Percentiles rank a stretch among this genome's conserved stretches.
Evolutionary conservation across 1,139 yeast species (phyloP).

Genomic region (Blastobotrys niveus): DNA sequence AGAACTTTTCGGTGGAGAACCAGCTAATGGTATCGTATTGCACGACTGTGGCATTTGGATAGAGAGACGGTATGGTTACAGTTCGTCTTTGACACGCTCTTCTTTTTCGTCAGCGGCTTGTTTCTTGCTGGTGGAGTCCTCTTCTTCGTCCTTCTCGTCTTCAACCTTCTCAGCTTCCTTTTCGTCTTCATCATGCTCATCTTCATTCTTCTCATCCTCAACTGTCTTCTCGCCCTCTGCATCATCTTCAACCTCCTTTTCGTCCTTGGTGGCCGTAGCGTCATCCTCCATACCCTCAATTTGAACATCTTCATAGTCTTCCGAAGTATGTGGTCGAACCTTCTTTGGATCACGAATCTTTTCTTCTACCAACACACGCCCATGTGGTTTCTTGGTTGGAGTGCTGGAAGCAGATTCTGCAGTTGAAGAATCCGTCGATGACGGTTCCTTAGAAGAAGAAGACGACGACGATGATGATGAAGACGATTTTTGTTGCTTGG

Average conservation of each 20-base stretch:
- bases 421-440: background rate
- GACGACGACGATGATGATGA: background rate
- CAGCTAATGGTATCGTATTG: conserved; percentile 36
- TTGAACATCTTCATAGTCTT: background rate
- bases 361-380: conserved; percentile 13
- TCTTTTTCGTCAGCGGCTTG: too few species aligned
- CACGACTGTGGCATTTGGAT: conserved; percentile 39
- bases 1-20: conserved; percentile 34
- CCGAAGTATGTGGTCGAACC: conserved; percentile 1
- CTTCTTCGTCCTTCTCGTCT: background rate
- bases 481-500: too few species aligned
- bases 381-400: conserved; percentile 11
- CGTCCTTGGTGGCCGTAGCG: background rate
- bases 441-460: background rate
- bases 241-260: conserved; percentile 12
- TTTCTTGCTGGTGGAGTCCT: too few species aligned
- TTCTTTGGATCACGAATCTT: conserved; percentile 10
- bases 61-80: conserved; percentile 8
- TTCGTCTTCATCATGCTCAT: background rate
- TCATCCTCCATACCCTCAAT: background rate
- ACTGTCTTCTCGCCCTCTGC: conserved; percentile 12
- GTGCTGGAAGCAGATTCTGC: conserved; percentile 13
- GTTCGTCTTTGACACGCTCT: background rate
- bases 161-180: conserved; percentile 4
- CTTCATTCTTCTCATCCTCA: conserved; percentile 7